These are phyloP conservation scores for Hyphodiscus sp. DNA, from an alignment of 2,329 filamentous ascomycete species.

Conservation along the genomic window DNA sequence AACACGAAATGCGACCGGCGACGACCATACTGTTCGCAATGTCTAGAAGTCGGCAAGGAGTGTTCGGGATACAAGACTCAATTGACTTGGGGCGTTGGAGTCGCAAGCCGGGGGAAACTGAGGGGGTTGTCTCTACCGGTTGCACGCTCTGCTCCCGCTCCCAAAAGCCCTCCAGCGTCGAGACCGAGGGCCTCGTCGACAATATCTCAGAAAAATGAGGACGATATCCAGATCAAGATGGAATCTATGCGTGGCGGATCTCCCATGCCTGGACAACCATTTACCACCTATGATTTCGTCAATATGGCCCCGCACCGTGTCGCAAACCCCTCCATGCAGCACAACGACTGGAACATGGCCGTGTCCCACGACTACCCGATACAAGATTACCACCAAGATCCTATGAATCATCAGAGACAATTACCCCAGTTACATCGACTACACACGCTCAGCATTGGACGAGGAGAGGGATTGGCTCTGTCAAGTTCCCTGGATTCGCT, in stretches of 20 bases:
- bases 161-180: conserved; percentile 28
- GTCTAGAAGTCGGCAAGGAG: conserved; percentile 83
- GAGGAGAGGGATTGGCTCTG: conserved; percentile 22
- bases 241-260: conserved; percentile 15
- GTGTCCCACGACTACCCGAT: conserved; percentile 24
- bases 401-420: conserved; percentile 24
- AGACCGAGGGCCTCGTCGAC: conserved; percentile 25
- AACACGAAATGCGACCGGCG: conserved; percentile 82
- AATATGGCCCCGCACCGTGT: conserved; percentile 31
- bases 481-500: conserved; percentile 42
- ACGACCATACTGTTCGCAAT: conserved; percentile 91
- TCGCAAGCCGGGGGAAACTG: conserved; percentile 91
- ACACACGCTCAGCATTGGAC: conserved; percentile 39
- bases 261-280: conserved; percentile 21
- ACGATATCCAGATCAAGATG: conserved; percentile 28
- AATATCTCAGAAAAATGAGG: conserved; percentile 17
- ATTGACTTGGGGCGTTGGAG: conserved; percentile 92
- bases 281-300: conserved; percentile 34
- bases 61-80: conserved; percentile 96
- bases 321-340: conserved; percentile 16
- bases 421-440: conserved; percentile 46
- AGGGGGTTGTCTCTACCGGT: conserved; percentile 75
- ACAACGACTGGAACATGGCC: conserved; percentile 27
- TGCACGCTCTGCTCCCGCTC: conserved; percentile 49
- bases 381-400: conserved; percentile 22